Evolutionary conservation across 2,329 filamentous ascomycete genomes (phyloP).

Genomic region (Alternaria panax): DNA sequence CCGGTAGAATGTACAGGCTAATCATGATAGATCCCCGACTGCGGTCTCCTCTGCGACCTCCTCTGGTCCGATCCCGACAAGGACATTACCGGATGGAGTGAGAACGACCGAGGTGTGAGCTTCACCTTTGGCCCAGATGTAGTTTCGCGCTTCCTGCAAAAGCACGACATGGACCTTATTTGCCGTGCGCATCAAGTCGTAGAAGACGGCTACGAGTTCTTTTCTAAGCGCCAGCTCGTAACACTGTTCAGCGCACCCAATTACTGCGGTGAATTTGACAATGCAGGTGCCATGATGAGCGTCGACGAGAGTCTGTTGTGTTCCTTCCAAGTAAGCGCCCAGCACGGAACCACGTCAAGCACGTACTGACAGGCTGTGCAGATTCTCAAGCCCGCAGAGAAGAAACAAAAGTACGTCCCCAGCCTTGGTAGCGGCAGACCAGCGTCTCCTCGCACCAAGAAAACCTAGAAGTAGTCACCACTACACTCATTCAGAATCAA

Average conservation of each 20-base stretch:
- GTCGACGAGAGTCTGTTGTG: constrained; percentile 98
- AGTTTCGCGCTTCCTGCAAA: constrained; percentile 95
- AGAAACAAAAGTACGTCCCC: constrained; percentile 99
- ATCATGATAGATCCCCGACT: constrained; percentile 87
- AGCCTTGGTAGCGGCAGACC: constrained; percentile 74
- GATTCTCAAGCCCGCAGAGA: constrained; percentile 99
- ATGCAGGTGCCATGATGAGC: constrained; percentile 99
- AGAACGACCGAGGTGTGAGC: constrained; percentile 97
- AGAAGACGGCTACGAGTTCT: constrained; percentile 99
- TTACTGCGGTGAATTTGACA: constrained; percentile 99
- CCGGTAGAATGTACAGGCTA: constrained; percentile 46
- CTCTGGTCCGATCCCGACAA: constrained; percentile 99
- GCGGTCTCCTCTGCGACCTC: constrained; percentile 94
- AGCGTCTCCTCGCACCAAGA: constrained; percentile 74
- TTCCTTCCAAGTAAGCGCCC: constrained; percentile 85
- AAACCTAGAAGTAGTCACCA: constrained; percentile 66
- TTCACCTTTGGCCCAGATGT: constrained; percentile 99
- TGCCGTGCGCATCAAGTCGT: constrained; percentile 99
- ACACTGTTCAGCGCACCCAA: constrained; percentile 98
- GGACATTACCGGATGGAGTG: constrained; percentile 98
- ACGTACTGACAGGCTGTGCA: constrained; percentile 50
- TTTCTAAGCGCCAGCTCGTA: constrained; percentile 96
- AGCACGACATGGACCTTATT: constrained; percentile 99
- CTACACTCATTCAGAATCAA: constrained; percentile 47
- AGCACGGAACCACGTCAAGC: not conserved